Evolutionary conservation across 768 basidiomycete species (phyloP), one percentile per base, ranked within the genome.

Genomic region (Lentinula aciculospora): DNA sequence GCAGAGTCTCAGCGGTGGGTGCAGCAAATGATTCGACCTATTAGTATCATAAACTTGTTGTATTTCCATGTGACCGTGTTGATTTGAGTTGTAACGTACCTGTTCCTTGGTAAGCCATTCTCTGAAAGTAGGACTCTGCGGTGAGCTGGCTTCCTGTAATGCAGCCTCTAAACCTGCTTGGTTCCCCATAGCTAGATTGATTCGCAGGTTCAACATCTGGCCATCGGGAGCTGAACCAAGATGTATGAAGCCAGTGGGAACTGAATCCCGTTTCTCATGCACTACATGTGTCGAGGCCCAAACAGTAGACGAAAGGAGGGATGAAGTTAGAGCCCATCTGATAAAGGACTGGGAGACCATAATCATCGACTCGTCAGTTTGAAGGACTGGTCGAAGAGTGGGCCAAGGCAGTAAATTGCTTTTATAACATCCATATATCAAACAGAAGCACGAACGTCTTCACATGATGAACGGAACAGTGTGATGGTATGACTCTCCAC

Each of bases 61-160:
- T n/a, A n/a, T n/a, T 27, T 21, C 28, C n/a, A 37, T 39, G 23
- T 3, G 10, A 42, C 5, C 39, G 25, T 28, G 17, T 29, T n/a
- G 15, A 21, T 21, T 27, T 13, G 15, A 9, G 15, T 21, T 17
- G 39, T 19, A 27, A 34, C 53, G n/a, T 28, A 73, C 72, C 65
- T 71, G 64, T 27, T 66, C 68, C 61, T 68, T 71, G 40, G 64
- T 68, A 27, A 74, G 64, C 58, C 71, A 67, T 48, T 72, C 61
- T 17, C 70, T 64, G 58, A 70, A 73, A 40, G 58, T 60, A 19
- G 60, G 45, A 58, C 67, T 72, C 13, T 45, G 56, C 0, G 74
- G 74, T 6, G 62, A 63, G 53, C 69, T 69, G 25, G 71, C 71
- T 34, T 66, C 68, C 51, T 69, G 63, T 4, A 75, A 54, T 17